These are phyloP conservation scores for Debaryomyces psychrophilus DNA, from an alignment of 1,139 yeast species.

Conservation along the genomic window DNA sequence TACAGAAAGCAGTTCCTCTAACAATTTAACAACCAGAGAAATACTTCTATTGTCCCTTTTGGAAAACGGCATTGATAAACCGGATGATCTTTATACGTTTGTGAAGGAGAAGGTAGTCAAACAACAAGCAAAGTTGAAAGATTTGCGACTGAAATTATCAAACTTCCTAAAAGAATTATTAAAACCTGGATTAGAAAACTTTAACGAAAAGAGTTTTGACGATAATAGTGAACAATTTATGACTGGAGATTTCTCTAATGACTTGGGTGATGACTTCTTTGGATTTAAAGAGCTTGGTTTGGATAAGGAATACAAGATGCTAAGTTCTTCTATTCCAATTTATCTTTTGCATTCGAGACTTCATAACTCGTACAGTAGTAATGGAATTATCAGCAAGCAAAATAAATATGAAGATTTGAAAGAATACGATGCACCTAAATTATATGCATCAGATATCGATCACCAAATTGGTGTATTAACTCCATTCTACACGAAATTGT, in stretches of 20 bases:
- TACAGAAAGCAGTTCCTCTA: constrained; percentile 62
- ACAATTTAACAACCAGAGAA: constrained; percentile 47
- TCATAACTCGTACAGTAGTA: constrained; percentile 50
- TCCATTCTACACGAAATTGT: constrained; percentile 57
- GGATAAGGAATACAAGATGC: constrained; percentile 88
- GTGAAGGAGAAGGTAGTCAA: constrained; percentile 73
- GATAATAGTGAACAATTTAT: constrained; percentile 93
- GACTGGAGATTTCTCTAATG: constrained; percentile 92
- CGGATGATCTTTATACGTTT: constrained; percentile 75
- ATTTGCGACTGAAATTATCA: constrained; percentile 69
- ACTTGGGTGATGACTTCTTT: constrained; percentile 93
- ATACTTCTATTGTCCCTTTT: constrained; percentile 63
- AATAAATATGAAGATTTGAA: constrained; percentile 66
- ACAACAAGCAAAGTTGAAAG: constrained; percentile 69
- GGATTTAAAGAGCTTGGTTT: constrained; percentile 94
- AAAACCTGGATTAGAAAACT: constrained; percentile 78
- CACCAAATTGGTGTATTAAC: constrained; percentile 60
- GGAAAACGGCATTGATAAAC: constrained; percentile 84
- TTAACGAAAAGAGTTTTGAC: constrained; percentile 75
- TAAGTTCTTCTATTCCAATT: constrained; percentile 85
- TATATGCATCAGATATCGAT: constrained; percentile 55
- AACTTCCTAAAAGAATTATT: constrained; percentile 75
- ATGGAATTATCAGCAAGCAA: constrained; percentile 49
- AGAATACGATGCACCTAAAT: constrained; percentile 49
- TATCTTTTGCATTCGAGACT: constrained; percentile 83